A percentile compares a stretch with the other conserved stretches of the same genome.
Evolutionary conservation across 2,329 filamentous ascomycete genomes (phyloP).

Genomic region (Thermothelomyces thermophilus): DNA sequence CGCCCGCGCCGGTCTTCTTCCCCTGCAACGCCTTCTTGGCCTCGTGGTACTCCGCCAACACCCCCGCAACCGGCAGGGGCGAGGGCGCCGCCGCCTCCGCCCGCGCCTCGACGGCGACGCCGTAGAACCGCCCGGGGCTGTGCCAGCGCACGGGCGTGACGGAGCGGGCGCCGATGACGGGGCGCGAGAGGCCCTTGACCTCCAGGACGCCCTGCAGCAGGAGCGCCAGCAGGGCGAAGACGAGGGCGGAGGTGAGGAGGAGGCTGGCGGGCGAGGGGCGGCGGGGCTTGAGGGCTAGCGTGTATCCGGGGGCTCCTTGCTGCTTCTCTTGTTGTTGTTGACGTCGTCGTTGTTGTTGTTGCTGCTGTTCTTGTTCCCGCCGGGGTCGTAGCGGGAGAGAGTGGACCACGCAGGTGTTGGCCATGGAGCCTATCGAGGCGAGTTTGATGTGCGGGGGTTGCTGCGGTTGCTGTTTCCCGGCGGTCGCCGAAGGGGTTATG

Average conservation of each 20-base stretch:
- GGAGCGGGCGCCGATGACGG: conserved; percentile 48
- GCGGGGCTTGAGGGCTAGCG: conserved; percentile 55
- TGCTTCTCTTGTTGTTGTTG: too few species aligned
- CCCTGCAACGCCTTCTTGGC: not conserved
- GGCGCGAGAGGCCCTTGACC: conserved; percentile 49
- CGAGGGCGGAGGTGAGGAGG: conserved; percentile 46
- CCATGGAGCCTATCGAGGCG: conserved; percentile 68
- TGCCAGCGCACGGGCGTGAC: conserved; percentile 46
- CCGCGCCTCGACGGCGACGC: not conserved
- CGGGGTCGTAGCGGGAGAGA: conserved; percentile 59
- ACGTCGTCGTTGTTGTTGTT: conserved; percentile 30
- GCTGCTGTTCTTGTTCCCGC: conserved; percentile 31
- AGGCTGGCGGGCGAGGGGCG: conserved; percentile 45
- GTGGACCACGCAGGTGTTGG: conserved; percentile 73
- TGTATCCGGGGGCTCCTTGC: too few species aligned
- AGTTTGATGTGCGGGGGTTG: conserved; percentile 63
- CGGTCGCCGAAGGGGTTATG: conserved; percentile 38
- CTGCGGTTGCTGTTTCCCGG: conserved; percentile 26
- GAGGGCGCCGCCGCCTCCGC: not conserved
- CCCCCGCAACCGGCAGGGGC: not conserved
- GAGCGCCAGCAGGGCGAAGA: conserved; percentile 55
- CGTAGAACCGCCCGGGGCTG: conserved; percentile 2
- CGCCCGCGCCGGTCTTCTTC: not conserved
- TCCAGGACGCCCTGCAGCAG: conserved; percentile 60
- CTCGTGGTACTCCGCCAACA: conserved; percentile 2